phyloP scores from a whole-genome alignment of 345 rosid species.

The Lumnitzera racemosa region DNA sequence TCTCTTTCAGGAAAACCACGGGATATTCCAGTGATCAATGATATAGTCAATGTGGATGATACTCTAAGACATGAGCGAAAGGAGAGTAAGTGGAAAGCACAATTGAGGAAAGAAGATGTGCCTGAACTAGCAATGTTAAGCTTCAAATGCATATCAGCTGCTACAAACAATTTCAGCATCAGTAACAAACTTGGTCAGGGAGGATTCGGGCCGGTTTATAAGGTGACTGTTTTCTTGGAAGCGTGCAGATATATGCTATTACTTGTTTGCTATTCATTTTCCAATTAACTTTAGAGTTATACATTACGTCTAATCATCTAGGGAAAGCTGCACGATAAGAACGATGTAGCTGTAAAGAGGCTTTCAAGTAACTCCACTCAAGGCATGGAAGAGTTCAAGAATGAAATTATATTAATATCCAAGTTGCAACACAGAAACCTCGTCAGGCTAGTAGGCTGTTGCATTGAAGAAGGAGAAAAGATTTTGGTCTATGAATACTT shows the following conservation, averaged over 20 bases:
- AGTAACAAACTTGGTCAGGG: constrained; percentile 10
- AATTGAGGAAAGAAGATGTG: no score
- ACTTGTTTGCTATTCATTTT: not conserved
- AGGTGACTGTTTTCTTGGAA: not conserved
- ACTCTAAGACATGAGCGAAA: no score
- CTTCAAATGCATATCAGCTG: not conserved
- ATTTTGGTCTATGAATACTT: constrained; percentile 43
- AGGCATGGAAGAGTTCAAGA: constrained; percentile 47
- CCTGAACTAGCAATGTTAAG: no score
- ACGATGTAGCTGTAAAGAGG: constrained; percentile 52
- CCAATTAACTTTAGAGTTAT: not conserved
- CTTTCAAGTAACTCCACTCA: constrained; percentile 44
- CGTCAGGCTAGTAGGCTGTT: constrained; percentile 50
- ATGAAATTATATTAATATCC: constrained; percentile 44
- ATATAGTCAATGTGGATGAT: no score
- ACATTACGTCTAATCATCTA: not conserved
- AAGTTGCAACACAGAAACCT: constrained; percentile 53
- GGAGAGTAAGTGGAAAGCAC: no score
- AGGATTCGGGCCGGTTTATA: constrained; percentile 7
- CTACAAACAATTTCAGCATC: not conserved
- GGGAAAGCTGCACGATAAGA: constrained; percentile 36
- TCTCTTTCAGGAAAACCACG: no score
- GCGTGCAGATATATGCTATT: not conserved
- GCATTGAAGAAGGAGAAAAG: constrained; percentile 43
- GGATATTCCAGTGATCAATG: no score